A percentile compares a stretch with the other conserved stretches of the same genome.
These are phyloP conservation scores for Mortierella polycephala DNA, from an alignment of 371 early-diverging fungal genomes.

Conservation along the genomic window DNA sequence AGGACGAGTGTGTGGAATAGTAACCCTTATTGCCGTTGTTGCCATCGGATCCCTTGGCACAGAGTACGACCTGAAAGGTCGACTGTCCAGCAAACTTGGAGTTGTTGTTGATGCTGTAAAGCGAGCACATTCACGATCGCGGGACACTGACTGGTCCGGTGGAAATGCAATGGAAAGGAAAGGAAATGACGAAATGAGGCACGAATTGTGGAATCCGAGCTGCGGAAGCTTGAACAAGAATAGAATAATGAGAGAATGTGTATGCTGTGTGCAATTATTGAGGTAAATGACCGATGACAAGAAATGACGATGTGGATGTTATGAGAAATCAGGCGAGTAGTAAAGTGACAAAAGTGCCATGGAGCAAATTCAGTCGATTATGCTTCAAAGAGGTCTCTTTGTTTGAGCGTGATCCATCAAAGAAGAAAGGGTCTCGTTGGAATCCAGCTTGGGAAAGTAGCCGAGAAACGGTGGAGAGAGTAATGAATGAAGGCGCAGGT, in stretches of 20 bases:
- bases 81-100: constrained; percentile 37
- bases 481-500: neutral
- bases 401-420: constrained; percentile 3
- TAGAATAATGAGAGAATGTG: too few species aligned
- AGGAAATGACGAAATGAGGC: neutral
- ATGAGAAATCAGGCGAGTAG: neutral
- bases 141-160: too few species aligned
- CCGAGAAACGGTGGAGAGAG: neutral
- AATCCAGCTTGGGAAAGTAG: too few species aligned
- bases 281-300: neutral
- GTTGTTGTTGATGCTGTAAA: constrained; percentile 53
- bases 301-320: neutral
- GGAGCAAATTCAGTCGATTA: neutral
- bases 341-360: neutral
- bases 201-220: neutral
- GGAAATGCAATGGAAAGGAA: too few species aligned
- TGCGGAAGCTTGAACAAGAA: neutral
- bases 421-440: neutral
- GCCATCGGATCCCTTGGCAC: constrained; percentile 25
- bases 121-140: constrained; percentile 42
- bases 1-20: constrained; percentile 1
- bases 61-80: constrained; percentile 45
- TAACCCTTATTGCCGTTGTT: constrained; percentile 6
- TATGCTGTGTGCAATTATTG: neutral
- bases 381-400: constrained; percentile 8